Percentiles rank a stretch among this genome's conserved stretches.
Conservation (phyloP, 2,329 filamentous ascomycete genomes). For the Phaeosphaeriaceae sp. region DNA sequence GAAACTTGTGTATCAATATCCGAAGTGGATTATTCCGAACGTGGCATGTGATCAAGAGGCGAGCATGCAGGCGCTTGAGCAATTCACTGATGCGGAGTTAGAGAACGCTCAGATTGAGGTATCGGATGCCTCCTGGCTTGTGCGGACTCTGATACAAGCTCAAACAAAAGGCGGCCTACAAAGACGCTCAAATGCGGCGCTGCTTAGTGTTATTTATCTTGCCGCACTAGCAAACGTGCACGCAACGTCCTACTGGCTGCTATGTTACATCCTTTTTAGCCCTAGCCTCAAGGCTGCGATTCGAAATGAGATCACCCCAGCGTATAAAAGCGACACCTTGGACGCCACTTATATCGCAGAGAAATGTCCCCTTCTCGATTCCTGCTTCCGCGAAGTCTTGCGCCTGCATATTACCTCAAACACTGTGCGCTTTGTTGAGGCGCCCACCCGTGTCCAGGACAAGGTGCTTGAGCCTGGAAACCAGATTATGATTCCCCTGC, state of each 20-base stretch:
- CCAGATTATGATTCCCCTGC: not conserved
- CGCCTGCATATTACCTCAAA: not conserved
- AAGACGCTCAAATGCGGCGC: not conserved
- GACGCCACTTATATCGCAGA: not conserved
- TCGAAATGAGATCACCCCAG: not conserved
- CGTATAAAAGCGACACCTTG: not conserved
- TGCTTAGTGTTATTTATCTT: not conserved
- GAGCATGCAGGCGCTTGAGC: not conserved
- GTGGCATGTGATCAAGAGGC: not conserved
- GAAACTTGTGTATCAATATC: not conserved
- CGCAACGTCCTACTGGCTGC: not conserved
- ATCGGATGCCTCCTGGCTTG: not conserved
- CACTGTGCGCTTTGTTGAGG: not conserved
- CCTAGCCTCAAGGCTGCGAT: not conserved
- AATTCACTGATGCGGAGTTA: not conserved
- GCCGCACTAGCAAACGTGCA: not conserved
- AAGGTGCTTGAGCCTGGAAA: not conserved
- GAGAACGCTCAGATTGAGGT: not conserved
- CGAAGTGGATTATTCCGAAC: not conserved
- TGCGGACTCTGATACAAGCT: not conserved
- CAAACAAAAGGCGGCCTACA: not conserved
- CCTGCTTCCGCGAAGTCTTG: conserved; percentile 1
- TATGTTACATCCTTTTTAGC: not conserved
- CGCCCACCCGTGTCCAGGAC: not conserved
- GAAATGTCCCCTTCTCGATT: not conserved